phyloP scores from a whole-genome alignment of 2,329 filamentous ascomycete genomes.

The Colletotrichum tropicale region DNA sequence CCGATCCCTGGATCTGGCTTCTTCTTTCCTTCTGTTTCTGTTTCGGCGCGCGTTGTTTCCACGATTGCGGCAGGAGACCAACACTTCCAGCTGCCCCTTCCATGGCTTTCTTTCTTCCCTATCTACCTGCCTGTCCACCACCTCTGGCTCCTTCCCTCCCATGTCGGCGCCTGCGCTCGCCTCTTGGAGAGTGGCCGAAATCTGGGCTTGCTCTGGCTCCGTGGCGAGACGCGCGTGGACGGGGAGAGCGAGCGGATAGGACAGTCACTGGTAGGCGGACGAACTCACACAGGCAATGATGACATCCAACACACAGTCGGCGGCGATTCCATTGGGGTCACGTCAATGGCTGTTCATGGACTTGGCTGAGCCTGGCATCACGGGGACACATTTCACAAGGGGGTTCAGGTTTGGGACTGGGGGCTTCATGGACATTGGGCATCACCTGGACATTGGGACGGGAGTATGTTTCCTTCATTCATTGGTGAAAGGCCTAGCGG shows the following conservation, averaged over 20 bases:
- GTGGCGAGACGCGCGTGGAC: background rate
- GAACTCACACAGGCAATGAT: background rate
- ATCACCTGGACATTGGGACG: background rate
- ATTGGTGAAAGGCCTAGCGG: background rate
- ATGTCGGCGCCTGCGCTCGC: background rate
- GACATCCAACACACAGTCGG: background rate
- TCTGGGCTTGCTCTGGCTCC: background rate
- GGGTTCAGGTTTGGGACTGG: background rate
- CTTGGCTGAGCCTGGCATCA: background rate
- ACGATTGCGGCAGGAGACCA: background rate
- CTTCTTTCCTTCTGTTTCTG: background rate
- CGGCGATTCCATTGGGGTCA: background rate
- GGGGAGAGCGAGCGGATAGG: background rate
- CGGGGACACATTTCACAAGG: background rate
- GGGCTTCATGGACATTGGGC: background rate
- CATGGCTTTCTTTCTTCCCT: background rate
- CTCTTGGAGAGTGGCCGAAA: background rate
- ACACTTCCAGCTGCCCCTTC: background rate
- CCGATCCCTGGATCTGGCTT: background rate
- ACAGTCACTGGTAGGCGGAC: background rate
- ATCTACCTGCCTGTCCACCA: background rate
- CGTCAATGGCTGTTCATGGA: background rate
- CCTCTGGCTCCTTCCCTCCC: background rate
- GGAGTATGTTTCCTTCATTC: background rate
- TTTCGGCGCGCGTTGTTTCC: background rate